Evolutionary conservation across 495 filamentous ascomycete species (phyloP), one percentile per base, ranked within the genome.

Genomic region (Hypoxylon subgilvum): DNA sequence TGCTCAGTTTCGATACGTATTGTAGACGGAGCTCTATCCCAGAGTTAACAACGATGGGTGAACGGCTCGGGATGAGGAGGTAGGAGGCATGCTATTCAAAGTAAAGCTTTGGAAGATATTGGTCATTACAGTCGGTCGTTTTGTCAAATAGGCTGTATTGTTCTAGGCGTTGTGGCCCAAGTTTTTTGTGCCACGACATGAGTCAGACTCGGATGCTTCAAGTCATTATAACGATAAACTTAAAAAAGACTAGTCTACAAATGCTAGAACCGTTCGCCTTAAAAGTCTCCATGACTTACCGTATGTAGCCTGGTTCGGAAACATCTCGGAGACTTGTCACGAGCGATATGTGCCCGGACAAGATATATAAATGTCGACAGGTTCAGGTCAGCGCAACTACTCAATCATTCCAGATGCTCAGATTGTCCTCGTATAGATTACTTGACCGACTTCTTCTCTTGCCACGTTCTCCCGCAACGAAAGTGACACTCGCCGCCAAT

Each of bases 1-100:
- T 35, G 1, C 27, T n/a, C 13, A 62, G 58, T 62, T 62, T 10
- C 52, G 58, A 41, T 62, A 62, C 8, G 46, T 17, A 8, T 43
- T 17, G 3, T 57, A 39, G 13, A 17, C 2, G n/a, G 31, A 3
- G 8, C 34, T 6, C 3, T 13, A 38, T 9, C 16, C 3, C 9
- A 27, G 23, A 27, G 8, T 27, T 8, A 27, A 27, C 23, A 27
- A 27, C 8, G n/a, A 21, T 40, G 38, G 38, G 12, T 16, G 16
- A 3, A n/a, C n/a, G n/a, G n/a, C n/a, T n/a, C n/a, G n/a, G n/a
- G n/a, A n/a, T n/a, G n/a, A n/a, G n/a, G n/a, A n/a, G n/a, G n/a
- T n/a, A n/a, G n/a, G n/a, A n/a, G n/a, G n/a, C n/a, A n/a, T n/a
- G n/a, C n/a, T n/a, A n/a, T n/a, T n/a, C n/a, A n/a, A n/a, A n/a